Percentiles rank a stretch among this genome's conserved stretches.
Evolutionary conservation across 495 filamentous ascomycete genomes (phyloP).

Genomic region (Astrothelium macrocarpum): DNA sequence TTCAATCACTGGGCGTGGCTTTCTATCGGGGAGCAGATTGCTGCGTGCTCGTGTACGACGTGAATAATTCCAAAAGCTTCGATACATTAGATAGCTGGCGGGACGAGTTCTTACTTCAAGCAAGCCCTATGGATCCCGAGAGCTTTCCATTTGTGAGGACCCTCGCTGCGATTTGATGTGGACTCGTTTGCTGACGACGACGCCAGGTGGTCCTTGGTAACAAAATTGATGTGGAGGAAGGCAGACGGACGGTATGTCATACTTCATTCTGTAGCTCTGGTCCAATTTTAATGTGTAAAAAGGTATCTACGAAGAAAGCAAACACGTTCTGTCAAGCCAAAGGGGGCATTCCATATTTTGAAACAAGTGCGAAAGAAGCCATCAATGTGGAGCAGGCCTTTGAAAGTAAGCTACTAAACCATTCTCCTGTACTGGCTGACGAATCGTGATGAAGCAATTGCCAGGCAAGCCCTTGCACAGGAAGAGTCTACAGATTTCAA

Average conservation of each 20-base stretch:
- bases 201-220: slow-evolving; percentile 86
- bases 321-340: slow-evolving; percentile 97
- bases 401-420: slow-evolving; percentile 55
- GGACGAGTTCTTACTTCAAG: slow-evolving; percentile 97
- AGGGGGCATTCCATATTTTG: slow-evolving; percentile 95
- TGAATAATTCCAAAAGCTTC: slow-evolving; percentile 98
- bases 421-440: slow-evolving; percentile 9
- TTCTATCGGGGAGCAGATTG: slow-evolving; percentile 98
- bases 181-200: slow-evolving; percentile 10
- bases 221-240: slow-evolving; percentile 98
- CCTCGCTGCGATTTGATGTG: background rate
- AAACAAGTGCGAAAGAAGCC: slow-evolving; percentile 98
- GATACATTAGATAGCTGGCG: slow-evolving; percentile 97
- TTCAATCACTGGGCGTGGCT: slow-evolving; percentile 93
- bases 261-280: background rate
- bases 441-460: slow-evolving; percentile 60
- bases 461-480: slow-evolving; percentile 85
- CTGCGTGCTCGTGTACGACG: slow-evolving; percentile 96
- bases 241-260: slow-evolving; percentile 69
- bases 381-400: slow-evolving; percentile 98
- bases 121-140: slow-evolving; percentile 90
- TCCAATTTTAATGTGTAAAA: slow-evolving; percentile 15
- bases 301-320: slow-evolving; percentile 89
- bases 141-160: slow-evolving; percentile 91
- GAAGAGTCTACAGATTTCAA: slow-evolving; percentile 91